phyloP scores from a whole-genome alignment of 129 eudicot genomes.

The Artemisia tridentata region DNA sequence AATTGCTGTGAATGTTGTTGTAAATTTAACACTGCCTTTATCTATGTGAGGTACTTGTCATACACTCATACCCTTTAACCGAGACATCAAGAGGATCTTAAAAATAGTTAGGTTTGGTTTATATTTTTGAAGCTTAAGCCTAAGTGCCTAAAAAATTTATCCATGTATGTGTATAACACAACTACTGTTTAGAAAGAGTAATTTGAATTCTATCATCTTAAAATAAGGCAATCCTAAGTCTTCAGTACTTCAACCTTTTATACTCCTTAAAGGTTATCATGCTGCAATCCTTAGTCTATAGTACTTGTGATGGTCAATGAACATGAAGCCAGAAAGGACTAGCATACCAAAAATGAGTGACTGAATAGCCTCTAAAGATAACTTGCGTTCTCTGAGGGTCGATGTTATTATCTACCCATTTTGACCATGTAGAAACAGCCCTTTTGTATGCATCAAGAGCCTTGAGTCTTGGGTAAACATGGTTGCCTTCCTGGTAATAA shows the following conservation, averaged over 20 bases:
- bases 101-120: neutral
- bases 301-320: no score
- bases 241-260: no score
- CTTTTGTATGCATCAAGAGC: conserved; percentile 81
- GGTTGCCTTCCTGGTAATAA: conserved; percentile 93
- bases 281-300: no score
- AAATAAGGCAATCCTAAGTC: neutral
- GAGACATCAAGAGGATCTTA: neutral
- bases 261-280: no score
- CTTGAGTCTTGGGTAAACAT: conserved; percentile 79
- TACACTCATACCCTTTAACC: neutral
- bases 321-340: neutral
- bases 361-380: conserved; percentile 85
- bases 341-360: conserved; percentile 84
- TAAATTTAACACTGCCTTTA: neutral
- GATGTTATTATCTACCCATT: conserved; percentile 80
- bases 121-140: neutral
- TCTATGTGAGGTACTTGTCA: neutral
- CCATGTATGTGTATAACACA: neutral
- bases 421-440: conserved; percentile 82
- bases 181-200: neutral
- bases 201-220: neutral
- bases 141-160: neutral
- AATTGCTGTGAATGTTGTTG: neutral
- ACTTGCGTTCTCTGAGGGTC: conserved; percentile 59